A percentile compares a stretch with the other conserved stretches of the same genome.
Evolutionary conservation across 176 grass and related monocot genomes (phyloP).

Genomic region (Puya raimondii): DNA sequence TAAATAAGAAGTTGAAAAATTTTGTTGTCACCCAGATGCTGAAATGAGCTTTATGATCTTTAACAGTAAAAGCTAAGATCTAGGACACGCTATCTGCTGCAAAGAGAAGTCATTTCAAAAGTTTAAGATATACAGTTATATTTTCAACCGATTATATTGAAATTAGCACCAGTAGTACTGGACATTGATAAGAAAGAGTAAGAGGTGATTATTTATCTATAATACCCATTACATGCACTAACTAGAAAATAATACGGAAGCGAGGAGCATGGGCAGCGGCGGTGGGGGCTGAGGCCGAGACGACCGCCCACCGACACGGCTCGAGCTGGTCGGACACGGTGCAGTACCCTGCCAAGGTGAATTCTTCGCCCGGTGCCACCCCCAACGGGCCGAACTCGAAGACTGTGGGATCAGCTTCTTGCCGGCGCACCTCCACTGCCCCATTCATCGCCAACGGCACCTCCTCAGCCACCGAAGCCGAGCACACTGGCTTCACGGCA

Average conservation of each 20-base stretch:
- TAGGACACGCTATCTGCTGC: no score
- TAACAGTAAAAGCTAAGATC: no score
- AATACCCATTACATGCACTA: background rate
- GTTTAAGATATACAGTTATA: no score
- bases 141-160: no score
- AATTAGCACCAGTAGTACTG: no score
- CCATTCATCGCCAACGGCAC: constrained; percentile 38
- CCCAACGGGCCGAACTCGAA: constrained; percentile 83
- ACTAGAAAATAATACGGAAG: constrained; percentile 77
- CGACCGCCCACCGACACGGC: constrained; percentile 85
- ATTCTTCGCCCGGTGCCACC: constrained; percentile 41
- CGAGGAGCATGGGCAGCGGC: constrained; percentile 56
- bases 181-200: no score
- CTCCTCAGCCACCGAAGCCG: background rate
- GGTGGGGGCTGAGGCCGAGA: constrained; percentile 30
- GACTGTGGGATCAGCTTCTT: constrained; percentile 55
- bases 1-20: no score
- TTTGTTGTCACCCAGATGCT: no score
- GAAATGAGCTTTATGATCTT: no score
- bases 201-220: no score
- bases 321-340: constrained; percentile 82
- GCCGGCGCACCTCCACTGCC: constrained; percentile 65
- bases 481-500: background rate
- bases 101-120: no score
- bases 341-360: constrained; percentile 74